Percentiles rank a stretch among this genome's conserved stretches.
phyloP scores from a whole-genome alignment of 306 rosid species.

The Begonia loranthoides region DNA sequence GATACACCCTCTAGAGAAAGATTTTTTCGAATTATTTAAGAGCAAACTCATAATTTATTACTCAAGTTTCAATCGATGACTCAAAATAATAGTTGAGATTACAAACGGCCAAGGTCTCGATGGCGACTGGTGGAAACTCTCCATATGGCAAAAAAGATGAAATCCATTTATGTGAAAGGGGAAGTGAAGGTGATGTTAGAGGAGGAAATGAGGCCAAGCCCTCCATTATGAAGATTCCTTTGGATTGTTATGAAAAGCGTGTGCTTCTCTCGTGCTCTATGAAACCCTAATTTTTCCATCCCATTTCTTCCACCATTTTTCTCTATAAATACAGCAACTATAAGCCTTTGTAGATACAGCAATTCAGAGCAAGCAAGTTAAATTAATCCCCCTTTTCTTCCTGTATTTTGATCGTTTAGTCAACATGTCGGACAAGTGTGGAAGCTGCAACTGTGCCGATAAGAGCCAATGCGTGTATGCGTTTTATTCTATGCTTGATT shows the following conservation, averaged over 20 bases:
- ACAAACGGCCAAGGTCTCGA: too few relatives aligned
- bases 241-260: slow-evolving; percentile 23
- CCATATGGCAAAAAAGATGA: neutral
- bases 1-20: too few relatives aligned
- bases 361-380: neutral
- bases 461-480: slow-evolving; percentile 45
- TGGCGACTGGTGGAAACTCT: too few relatives aligned
- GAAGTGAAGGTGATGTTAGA: slow-evolving; percentile 43
- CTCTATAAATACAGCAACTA: slow-evolving; percentile 37
- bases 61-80: too few relatives aligned
- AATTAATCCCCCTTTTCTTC: slow-evolving; percentile 1
- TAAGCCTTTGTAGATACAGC: slow-evolving; percentile 21
- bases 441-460: slow-evolving; percentile 62
- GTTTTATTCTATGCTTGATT: neutral
- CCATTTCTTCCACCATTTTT: slow-evolving; percentile 2
- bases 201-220: slow-evolving; percentile 29
- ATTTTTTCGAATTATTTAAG: too few relatives aligned
- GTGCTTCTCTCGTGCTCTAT: slow-evolving; percentile 22
- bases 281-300: slow-evolving; percentile 10
- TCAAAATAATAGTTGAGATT: too few relatives aligned
- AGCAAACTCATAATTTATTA: too few relatives aligned
- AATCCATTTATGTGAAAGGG: slow-evolving; percentile 7
- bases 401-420: slow-evolving; percentile 7
- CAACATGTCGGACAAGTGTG: slow-evolving; percentile 46
- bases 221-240: slow-evolving; percentile 44